phyloP scores from a whole-genome alignment of 129 eudicot genomes.

The Sambucus nigra region DNA sequence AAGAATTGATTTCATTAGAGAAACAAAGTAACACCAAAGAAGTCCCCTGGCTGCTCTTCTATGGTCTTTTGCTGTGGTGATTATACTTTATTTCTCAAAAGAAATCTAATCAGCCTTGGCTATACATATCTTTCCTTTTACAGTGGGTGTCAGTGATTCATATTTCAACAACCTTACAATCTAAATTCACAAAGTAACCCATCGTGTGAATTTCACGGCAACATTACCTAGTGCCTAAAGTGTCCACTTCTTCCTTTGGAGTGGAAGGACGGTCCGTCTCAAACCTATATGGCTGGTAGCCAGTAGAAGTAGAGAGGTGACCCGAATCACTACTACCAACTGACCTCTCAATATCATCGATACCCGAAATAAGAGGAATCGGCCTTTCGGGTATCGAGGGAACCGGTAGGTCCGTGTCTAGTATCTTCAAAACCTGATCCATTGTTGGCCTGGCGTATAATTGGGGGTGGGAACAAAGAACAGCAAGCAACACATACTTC shows the following conservation, averaged over 20 bases:
- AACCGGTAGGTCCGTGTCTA: constrained; percentile 55
- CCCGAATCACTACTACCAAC: constrained; percentile 60
- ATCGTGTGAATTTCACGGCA: not conserved
- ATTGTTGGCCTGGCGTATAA: constrained; percentile 78
- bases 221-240: not conserved
- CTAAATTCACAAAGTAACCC: not conserved
- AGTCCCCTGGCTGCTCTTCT: no score
- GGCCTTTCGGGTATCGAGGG: constrained; percentile 84
- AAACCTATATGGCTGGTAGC: constrained; percentile 35
- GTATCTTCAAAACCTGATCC: constrained; percentile 81
- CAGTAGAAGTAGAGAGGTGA: constrained; percentile 40
- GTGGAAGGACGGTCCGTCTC: constrained; percentile 13
- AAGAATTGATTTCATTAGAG: no score
- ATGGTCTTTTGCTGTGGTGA: no score
- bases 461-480: constrained; percentile 87
- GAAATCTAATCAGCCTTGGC: not conserved
- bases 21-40: no score
- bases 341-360: constrained; percentile 69
- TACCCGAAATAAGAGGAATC: constrained; percentile 46
- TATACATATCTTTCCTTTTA: not conserved
- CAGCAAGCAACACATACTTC: constrained; percentile 70
- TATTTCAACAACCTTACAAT: constrained; percentile 3
- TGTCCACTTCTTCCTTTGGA: constrained; percentile 14
- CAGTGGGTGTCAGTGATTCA: not conserved
- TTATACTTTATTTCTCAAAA: constrained; percentile 1